Conservation (phyloP, 2,329 filamentous ascomycete genomes). For the Zymoseptoria crescenta region DNA sequence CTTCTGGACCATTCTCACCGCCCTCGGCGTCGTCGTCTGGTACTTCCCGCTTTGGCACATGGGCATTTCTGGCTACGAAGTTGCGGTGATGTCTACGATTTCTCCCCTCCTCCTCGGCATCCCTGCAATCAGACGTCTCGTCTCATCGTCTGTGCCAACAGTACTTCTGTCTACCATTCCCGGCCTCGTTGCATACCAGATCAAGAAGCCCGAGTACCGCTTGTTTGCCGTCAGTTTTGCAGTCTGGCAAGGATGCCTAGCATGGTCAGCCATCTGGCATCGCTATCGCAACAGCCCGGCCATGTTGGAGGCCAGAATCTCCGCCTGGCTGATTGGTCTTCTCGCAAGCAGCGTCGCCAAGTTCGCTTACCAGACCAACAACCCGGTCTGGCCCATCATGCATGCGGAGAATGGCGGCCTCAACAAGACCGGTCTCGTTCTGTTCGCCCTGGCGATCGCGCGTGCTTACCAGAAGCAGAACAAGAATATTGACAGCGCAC, state of each 20-base stretch:
- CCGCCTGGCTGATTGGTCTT: constrained; percentile 73
- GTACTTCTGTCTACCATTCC: constrained; percentile 72
- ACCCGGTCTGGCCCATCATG: constrained; percentile 94
- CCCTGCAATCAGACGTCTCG: constrained; percentile 57
- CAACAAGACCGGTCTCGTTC: constrained; percentile 72
- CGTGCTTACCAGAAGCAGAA: constrained; percentile 62
- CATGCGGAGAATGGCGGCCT: constrained; percentile 82
- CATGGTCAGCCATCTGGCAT: constrained; percentile 76
- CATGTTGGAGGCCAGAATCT: constrained; percentile 71
- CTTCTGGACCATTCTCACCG: constrained; percentile 93
- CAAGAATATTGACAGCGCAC: constrained; percentile 40
- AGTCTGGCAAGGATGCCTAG: constrained; percentile 70
- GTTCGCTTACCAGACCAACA: constrained; percentile 89
- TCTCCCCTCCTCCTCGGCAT: constrained; percentile 74
- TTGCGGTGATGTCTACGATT: constrained; percentile 73
- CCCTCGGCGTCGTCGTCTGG: constrained; percentile 83
- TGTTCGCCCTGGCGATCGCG: constrained; percentile 69
- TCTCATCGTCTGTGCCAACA: constrained; percentile 51
- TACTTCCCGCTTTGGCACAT: constrained; percentile 99
- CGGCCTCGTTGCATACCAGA: constrained; percentile 71
- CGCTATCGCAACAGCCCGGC: constrained; percentile 66
- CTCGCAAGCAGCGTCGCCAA: constrained; percentile 82
- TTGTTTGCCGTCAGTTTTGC: constrained; percentile 76
- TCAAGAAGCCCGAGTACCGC: constrained; percentile 63
- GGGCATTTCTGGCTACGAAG: constrained; percentile 96